Evolutionary conservation across 2,329 filamentous ascomycete species (phyloP), one percentile per base, ranked within the genome.

Genomic region (Arthrobotrys conoides): DNA sequence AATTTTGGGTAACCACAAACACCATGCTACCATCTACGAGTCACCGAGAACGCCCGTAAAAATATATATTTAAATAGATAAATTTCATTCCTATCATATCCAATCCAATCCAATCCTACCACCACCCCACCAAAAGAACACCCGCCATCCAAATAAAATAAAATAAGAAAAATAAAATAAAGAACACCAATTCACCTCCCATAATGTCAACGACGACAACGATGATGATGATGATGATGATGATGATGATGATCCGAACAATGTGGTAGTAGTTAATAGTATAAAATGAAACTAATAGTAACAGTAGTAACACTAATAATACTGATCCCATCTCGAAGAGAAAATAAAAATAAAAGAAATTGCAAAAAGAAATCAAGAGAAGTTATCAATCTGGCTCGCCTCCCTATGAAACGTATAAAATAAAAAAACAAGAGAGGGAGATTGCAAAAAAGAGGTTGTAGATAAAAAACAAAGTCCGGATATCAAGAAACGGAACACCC

Each of bases 351-450:
- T 3, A 30, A 16, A 36, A 57, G 24, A 41, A 36, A 20, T 20
- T 33, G 20, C 5, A 57, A 69, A 69, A 14, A 46, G 46, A 36
- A 69, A 36, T 36, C 9, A 2, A 36, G 33, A 3, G 8, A 36
- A 12, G 51, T 69, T 59, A 38, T 69, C 66, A 69, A 57, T 69
- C 66, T 69, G 66, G 24, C 61, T 44, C 51, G 6, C 66, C 41
- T 61, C 53, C 67, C 53, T n/a, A 55, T 51, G 38, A 22, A n/a
- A n/a, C n/a, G n/a, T n/a, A 59, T 53, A 16, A 30, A 30, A 30
- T 10, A 41, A 61, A 61, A 69, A 57, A 27, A 41, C 41, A 61
- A 70, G 46, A 20, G 18, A 20, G 27, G 27, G 6, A 30, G 27
- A 30, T 6, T 30, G 27, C 27, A 30, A 30, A 33, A 27, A 49